phyloP scores from a whole-genome alignment of 805 yeast genomes.

The Cyberlindnera sargentensis region DNA sequence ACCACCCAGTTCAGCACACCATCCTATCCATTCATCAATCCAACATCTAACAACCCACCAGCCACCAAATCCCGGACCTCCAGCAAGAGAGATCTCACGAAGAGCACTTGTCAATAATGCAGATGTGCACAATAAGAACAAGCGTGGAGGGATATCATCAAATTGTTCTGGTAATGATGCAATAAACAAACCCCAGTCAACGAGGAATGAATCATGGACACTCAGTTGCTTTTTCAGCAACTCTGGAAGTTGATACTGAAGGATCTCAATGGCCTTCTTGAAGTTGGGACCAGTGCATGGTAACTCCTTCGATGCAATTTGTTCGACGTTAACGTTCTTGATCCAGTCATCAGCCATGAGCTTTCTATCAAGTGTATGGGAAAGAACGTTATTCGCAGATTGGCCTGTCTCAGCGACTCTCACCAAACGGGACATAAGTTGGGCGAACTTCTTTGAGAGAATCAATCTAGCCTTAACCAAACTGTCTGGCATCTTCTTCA shows the following conservation, averaged over 20 bases:
- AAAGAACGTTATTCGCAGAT: conserved; percentile 40
- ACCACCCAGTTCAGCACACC: conserved; percentile 61
- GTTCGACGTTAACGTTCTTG: conserved; percentile 37
- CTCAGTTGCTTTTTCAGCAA: conserved; percentile 20
- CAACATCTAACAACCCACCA: conserved; percentile 78
- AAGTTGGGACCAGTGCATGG: conserved; percentile 38
- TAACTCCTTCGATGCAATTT: conserved; percentile 40
- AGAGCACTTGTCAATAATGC: conserved; percentile 51
- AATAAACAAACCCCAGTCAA: conserved; percentile 29
- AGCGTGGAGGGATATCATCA: conserved; percentile 44
- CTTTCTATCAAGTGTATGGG: conserved; percentile 34
- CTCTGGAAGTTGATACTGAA: conserved; percentile 30
- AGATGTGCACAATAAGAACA: conserved; percentile 46
- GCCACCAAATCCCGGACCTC: conserved; percentile 54
- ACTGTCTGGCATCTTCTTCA: conserved; percentile 41
- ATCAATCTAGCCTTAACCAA: conserved; percentile 46
- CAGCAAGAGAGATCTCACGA: conserved; percentile 52
- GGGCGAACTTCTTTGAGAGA: conserved; percentile 47
- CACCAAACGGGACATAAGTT: conserved; percentile 46
- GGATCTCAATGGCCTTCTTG: conserved; percentile 27
- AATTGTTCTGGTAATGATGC: conserved; percentile 40
- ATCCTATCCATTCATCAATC: conserved; percentile 65
- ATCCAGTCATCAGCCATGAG: conserved; percentile 56
- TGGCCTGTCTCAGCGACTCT: conserved; percentile 47
- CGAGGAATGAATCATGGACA: conserved; percentile 13